A percentile compares a stretch with the other conserved stretches of the same genome.
Conservation (phyloP, 257 asterid genomes). For the Echites panduratus region DNA sequence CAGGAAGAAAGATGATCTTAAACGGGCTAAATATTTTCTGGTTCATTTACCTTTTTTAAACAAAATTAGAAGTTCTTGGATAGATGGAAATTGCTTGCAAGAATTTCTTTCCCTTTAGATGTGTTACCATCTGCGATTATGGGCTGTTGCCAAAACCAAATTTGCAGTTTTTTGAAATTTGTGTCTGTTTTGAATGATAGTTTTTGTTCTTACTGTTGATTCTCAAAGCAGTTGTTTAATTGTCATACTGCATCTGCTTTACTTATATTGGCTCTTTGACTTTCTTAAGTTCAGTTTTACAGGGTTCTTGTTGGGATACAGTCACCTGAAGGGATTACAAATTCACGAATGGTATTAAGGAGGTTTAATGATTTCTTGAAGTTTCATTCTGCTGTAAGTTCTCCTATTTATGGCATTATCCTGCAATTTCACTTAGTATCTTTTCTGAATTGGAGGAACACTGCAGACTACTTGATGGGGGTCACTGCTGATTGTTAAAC, state of each 20-base stretch:
- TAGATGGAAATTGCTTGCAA: not conserved
- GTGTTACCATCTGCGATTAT: not conserved
- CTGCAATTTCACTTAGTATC: not conserved
- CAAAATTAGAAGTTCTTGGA: not conserved
- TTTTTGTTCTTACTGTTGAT: not conserved
- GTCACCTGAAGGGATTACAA: constrained; percentile 85
- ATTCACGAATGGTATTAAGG: constrained; percentile 72
- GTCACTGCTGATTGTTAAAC: not conserved
- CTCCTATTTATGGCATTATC: not conserved
- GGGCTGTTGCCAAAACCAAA: not conserved
- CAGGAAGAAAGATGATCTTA: not conserved
- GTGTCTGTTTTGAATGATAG: not conserved
- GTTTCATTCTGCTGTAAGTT: constrained; percentile 83
- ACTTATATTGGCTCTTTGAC: constrained; percentile 20
- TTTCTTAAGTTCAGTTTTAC: constrained; percentile 73
- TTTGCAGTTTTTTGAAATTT: not conserved
- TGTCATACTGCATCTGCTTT: not conserved
- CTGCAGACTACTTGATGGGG: not conserved
- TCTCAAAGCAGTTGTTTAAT: not conserved
- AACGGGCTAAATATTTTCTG: not conserved
- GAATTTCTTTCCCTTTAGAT: not conserved
- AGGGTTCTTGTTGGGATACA: constrained; percentile 92
- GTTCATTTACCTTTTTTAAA: not conserved
- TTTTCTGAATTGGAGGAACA: not conserved
- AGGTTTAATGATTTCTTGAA: constrained; percentile 95